Conservation (phyloP, 106 monocot species). For the Triglochin maritima region DNA sequence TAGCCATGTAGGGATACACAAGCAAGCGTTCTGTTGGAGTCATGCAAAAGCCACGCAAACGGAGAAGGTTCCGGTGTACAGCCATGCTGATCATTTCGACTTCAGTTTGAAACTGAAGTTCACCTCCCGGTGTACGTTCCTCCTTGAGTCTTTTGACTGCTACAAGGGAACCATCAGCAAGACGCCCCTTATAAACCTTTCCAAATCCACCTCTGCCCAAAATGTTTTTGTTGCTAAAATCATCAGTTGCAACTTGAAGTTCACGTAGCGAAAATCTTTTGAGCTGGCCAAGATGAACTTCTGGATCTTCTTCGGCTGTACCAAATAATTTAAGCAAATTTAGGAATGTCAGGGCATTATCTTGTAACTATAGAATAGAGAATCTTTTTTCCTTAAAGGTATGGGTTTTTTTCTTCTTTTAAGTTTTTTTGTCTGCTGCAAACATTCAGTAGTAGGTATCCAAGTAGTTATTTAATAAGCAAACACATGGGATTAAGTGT, state of each 20-base stretch:
- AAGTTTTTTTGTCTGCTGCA: no score
- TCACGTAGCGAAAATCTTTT: constrained; percentile 33
- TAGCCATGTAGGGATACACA: constrained; percentile 39
- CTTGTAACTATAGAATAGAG: neutral
- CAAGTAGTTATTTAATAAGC: no score
- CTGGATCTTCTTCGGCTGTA: constrained; percentile 34
- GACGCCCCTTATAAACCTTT: constrained; percentile 58
- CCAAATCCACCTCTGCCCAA: constrained; percentile 62
- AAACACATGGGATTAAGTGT: no score
- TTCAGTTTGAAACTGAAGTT: constrained; percentile 55
- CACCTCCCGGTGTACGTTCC: constrained; percentile 27
- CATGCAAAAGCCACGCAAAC: constrained; percentile 29
- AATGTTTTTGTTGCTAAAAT: constrained; percentile 25
- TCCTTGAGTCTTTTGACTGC: constrained; percentile 40
- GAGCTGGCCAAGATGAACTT: constrained; percentile 34
- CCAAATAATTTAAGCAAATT: neutral
- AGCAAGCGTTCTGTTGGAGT: constrained; percentile 33
- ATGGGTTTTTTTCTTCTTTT: neutral
- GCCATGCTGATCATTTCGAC: constrained; percentile 53
- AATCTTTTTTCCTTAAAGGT: neutral
- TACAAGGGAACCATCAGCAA: constrained; percentile 45
- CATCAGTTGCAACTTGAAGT: constrained; percentile 35
- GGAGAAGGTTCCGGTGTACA: constrained; percentile 32
- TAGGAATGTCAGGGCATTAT: neutral
- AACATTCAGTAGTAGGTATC: no score